Evolutionary conservation across 768 basidiomycete genomes (phyloP).

Genomic region (Termitomyces sp.): DNA sequence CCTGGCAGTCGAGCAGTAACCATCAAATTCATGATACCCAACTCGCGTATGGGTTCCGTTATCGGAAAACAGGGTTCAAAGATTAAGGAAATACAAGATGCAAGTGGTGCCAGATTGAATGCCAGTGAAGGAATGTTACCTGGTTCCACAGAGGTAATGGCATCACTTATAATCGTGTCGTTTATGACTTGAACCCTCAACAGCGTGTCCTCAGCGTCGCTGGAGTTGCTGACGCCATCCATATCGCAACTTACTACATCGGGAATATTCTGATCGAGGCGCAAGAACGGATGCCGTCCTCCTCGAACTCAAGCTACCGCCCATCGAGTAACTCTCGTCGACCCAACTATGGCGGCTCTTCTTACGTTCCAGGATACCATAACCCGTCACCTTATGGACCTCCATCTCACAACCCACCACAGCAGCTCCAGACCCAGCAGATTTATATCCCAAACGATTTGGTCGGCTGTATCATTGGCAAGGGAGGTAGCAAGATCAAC

Average conservation of each 20-base stretch:
- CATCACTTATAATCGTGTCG: not conserved
- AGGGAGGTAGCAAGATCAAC: constrained; percentile 98
- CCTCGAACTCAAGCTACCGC: constrained; percentile 61
- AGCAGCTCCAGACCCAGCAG: constrained; percentile 90
- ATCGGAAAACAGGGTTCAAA: constrained; percentile 98
- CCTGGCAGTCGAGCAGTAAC: constrained; percentile 98
- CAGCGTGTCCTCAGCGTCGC: constrained; percentile 97
- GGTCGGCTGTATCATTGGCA: constrained; percentile 97
- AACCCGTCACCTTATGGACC: constrained; percentile 43
- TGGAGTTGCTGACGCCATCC: constrained; percentile 97
- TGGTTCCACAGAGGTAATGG: constrained; percentile 92
- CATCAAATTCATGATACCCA: constrained; percentile 99
- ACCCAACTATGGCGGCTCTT: constrained; percentile 44
- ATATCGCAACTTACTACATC: constrained; percentile 99
- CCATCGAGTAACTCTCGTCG: constrained; percentile 60
- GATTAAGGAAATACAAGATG: constrained; percentile 99
- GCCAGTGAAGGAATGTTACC: constrained; percentile 98
- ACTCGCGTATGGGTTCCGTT: constrained; percentile 98
- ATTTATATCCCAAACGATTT: constrained; percentile 98
- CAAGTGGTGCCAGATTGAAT: constrained; percentile 92
- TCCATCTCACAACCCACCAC: constrained; percentile 55
- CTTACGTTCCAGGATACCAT: constrained; percentile 68
- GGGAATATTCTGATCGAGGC: constrained; percentile 96
- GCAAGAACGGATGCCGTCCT: constrained; percentile 76
- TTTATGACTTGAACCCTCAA: constrained; percentile 14